Evolutionary conservation across 1,139 yeast genomes (phyloP), one percentile per base, ranked within the genome.

Genomic region (Pichia sp.): DNA sequence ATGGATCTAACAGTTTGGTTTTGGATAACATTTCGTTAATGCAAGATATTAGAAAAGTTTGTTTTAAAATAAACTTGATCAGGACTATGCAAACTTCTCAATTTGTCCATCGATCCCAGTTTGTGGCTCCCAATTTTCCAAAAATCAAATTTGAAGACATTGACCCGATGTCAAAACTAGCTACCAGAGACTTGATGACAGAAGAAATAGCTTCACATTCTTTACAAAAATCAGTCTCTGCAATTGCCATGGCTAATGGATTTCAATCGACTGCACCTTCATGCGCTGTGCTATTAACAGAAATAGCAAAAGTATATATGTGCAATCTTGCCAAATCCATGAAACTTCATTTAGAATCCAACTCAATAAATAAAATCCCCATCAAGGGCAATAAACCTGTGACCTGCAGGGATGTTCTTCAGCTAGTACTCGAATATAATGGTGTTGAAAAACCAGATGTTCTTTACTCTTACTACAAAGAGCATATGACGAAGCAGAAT

Each of bases 61-160:
- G 98, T 68, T 88, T 90, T 72, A 92, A 92, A 68, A 89, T 95
- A 34, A 85, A 95, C 2, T 74, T 92, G 52, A 87, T 95, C 58
- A 78, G 97, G 58, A 96, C 89, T 69, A 85, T 93, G 90, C 96
- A 93, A 66, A 92, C 91, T 31, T 89, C 84, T 58, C 86, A 83
- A 59, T 83, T 83, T 71, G 76, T 87, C 55, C 95, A 87, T 67
- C 85, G 84, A 56, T 79, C 90, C 0, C 91, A 85, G 63, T 76
- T 85, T 77, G 81, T 80, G 61, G 84, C 87, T 33, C 92, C 92
- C 2, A 85, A 80, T 55, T 78, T 84, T 40, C 85, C 83, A 49
- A 69, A 76, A 4, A 71, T 92, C 12, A 73, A 75, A 54, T 95
- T 89, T 59, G 70, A 76, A 12, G 98, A 92, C 67, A 72, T 91